Conservation (phyloP, 208 protist species). For the Acanthamoeba castellanii region DNA sequence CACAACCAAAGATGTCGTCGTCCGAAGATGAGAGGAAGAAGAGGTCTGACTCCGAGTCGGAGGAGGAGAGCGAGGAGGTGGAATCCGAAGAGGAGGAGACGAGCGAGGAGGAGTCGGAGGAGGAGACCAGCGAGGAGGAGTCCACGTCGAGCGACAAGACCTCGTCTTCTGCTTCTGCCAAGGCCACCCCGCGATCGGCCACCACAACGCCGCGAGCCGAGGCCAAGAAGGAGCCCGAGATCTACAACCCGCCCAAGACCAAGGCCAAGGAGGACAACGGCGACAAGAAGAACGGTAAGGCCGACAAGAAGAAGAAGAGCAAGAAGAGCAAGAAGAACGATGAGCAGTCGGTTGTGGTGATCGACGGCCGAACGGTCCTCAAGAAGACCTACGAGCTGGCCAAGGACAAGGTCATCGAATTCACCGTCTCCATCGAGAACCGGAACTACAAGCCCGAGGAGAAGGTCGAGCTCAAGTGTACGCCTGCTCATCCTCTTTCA, state of each 20-base stretch:
- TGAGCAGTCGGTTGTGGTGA: constrained; percentile 20
- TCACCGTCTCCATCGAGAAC: constrained; percentile 52
- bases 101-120: constrained; percentile 27
- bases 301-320: background rate
- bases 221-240: background rate
- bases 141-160: background rate
- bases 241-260: background rate
- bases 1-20: constrained; percentile 5
- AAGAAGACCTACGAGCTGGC: constrained; percentile 27
- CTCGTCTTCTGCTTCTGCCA: background rate
- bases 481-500: background rate
- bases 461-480: constrained; percentile 26
- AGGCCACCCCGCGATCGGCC: constrained; percentile 4
- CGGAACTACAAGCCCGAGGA: constrained; percentile 12
- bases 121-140: constrained; percentile 49
- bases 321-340: constrained; percentile 43
- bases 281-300: background rate
- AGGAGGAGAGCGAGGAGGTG: background rate
- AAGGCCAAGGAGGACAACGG: constrained; percentile 41
- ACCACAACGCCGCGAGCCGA: background rate
- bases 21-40: constrained; percentile 50
- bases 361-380: constrained; percentile 44
- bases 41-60: background rate
- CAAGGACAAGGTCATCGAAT: constrained; percentile 50
- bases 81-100: constrained; percentile 45